Evolutionary conservation across 2,329 filamentous ascomycete genomes (phyloP).

Genomic region (Aspergillus thermomutatus): DNA sequence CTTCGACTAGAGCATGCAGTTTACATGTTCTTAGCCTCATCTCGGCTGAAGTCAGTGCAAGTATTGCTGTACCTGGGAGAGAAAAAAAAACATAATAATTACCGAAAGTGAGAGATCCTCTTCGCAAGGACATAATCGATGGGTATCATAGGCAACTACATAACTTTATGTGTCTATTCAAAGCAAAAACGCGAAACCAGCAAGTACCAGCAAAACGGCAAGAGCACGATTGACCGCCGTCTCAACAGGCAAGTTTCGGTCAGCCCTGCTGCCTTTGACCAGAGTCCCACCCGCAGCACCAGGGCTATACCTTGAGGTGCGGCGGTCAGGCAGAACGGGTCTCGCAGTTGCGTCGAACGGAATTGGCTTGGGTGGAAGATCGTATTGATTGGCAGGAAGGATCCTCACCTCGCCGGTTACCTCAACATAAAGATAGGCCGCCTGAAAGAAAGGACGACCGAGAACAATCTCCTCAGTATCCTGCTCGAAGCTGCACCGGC

Average conservation of each 20-base stretch:
- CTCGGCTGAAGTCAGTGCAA: too few relatives aligned
- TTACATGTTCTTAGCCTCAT: too few relatives aligned
- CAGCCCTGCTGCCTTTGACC: not conserved
- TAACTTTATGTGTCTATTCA: not conserved
- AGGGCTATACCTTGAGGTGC: not conserved
- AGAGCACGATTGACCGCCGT: not conserved
- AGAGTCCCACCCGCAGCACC: not conserved
- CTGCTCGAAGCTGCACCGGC: not conserved
- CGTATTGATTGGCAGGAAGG: not conserved
- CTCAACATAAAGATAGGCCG: slow-evolving; percentile 3
- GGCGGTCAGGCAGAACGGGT: not conserved
- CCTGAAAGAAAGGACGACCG: slow-evolving; percentile 5
- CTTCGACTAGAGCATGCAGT: too few relatives aligned
- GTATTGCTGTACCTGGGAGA: too few relatives aligned
- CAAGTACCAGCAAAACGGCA: not conserved
- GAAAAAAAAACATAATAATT: too few relatives aligned
- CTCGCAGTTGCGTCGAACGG: not conserved
- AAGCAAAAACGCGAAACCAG: not conserved
- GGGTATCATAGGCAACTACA: not conserved
- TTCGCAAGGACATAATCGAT: not conserved
- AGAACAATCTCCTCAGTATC: not conserved
- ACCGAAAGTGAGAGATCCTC: too few relatives aligned
- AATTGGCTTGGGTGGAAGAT: not conserved
- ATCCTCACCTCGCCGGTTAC: not conserved
- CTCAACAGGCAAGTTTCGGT: not conserved